Base-by-base conservation (phyloP, 1,284 basidiomycete genomes). In the Trametes versicolor region DNA sequence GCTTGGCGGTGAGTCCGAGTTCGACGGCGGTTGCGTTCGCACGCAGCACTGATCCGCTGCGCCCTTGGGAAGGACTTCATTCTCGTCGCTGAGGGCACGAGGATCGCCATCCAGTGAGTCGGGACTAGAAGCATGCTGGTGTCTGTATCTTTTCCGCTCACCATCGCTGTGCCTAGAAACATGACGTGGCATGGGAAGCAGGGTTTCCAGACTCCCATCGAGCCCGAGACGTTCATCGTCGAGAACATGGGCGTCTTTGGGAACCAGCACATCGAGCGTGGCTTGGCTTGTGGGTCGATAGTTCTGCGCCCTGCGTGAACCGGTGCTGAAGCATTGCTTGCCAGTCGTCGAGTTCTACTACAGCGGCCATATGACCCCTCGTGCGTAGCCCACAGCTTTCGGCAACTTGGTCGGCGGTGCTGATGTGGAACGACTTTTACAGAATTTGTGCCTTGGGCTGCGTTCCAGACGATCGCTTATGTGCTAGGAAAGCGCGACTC, bases 361-460 rank as follows among this genome's bases (percentile, higher is more conserved):
- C 70, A 86, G 84, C 63, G 84, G 85, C 54, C 85, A 86, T 75
- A 87, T 87, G 85, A 87, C 85, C 2, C 85, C 85, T 59, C 85
- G 84, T 86, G 75, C 71, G 82, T 73, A 12, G n/a, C 4, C 41
- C n/a, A 8, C 41, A 53, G 12, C 41, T 25, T 32, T n/a, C 17
- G 32, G 15, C 25, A 15, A 17, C 15, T 3, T 13, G 5, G 23
- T 5, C n/a, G 21, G 7, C 15, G 7, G 4, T 47, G 32, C 32
- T 55, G 59, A 47, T 45, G 41, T 29, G 25, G 54, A 29, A 36
- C 43, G 32, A 17, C 19, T 5, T 36, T 52, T 47, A 13, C 63
- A 86, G 84, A 87, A 78, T 87, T 87, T 69, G 85, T 86, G 19
- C 85, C 85, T 7, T 86, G 84, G 85, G 84, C 85, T 5, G 79